phyloP scores from a whole-genome alignment of 371 early-diverging fungal genomes.

The Mucor plumbeus region DNA sequence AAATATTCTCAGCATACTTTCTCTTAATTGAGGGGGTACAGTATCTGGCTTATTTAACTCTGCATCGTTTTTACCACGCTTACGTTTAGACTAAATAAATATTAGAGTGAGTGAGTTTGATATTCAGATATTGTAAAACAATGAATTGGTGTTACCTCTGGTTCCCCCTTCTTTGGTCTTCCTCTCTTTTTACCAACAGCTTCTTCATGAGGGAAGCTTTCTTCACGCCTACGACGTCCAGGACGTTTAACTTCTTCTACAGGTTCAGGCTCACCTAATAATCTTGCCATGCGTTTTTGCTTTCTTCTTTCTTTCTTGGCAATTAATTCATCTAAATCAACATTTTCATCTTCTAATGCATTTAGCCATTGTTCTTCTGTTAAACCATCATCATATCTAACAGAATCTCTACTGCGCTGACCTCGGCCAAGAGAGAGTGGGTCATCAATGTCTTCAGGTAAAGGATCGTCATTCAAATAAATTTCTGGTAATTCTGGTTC shows the following conservation, averaged over 20 bases:
- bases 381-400: constrained; percentile 91
- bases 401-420: constrained; percentile 67
- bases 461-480: constrained; percentile 69
- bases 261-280: constrained; percentile 18
- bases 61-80: constrained; percentile 25
- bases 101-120: background rate
- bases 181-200: constrained; percentile 52
- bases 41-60: constrained; percentile 31
- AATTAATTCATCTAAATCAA: constrained; percentile 69
- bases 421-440: constrained; percentile 61
- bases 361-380: constrained; percentile 93
- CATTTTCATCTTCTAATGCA: constrained; percentile 64
- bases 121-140: constrained; percentile 3
- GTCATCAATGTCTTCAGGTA: constrained; percentile 54
- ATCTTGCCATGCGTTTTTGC: constrained; percentile 21
- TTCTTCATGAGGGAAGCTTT: constrained; percentile 8
- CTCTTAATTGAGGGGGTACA: constrained; percentile 49
- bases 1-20: constrained; percentile 53
- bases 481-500: constrained; percentile 88
- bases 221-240: constrained; percentile 28
- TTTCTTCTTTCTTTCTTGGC: constrained; percentile 34
- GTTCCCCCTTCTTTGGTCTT: constrained; percentile 37
- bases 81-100: constrained; percentile 28
- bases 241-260: constrained; percentile 9
- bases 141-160: constrained; percentile 18